Evolutionary conservation across 257 asterid species (phyloP).

Genomic region (Verbascum thapsus): DNA sequence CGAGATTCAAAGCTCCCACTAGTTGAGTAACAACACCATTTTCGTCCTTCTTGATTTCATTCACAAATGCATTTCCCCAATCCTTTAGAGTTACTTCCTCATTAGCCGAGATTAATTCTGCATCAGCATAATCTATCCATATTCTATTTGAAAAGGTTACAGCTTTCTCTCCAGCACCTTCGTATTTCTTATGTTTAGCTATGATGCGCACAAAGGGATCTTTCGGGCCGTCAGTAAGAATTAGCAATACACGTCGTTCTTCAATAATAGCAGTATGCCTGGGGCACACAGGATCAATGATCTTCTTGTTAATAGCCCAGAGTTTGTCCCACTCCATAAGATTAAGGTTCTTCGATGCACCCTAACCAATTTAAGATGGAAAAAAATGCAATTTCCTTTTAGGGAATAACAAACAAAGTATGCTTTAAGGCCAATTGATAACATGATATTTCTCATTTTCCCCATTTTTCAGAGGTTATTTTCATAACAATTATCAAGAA

Average conservation of each 20-base stretch:
- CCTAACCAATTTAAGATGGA: constrained; percentile 49
- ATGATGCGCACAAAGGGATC: constrained; percentile 69
- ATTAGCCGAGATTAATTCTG: constrained; percentile 59
- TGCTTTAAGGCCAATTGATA: no score
- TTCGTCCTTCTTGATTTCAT: constrained; percentile 76
- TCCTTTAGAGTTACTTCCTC: constrained; percentile 96
- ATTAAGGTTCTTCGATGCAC: constrained; percentile 98
- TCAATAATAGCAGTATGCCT: constrained; percentile 89
- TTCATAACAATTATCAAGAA: no score
- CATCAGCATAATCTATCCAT: constrained; percentile 90
- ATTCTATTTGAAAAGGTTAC: constrained; percentile 68
- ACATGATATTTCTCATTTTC: no score
- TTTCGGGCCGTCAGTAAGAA: constrained; percentile 76
- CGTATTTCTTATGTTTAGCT: constrained; percentile 81
- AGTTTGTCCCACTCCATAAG: constrained; percentile 99
- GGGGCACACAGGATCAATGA: constrained; percentile 93
- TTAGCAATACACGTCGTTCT: constrained; percentile 55
- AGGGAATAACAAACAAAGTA: no score
- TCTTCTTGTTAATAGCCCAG: constrained; percentile 94
- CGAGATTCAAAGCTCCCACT: constrained; percentile 78
- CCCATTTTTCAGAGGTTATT: no score
- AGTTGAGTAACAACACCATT: constrained; percentile 65
- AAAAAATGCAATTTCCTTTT: constrained; percentile 22
- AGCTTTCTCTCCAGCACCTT: constrained; percentile 92
- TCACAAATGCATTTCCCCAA: constrained; percentile 92